Base-by-base conservation (phyloP, 352 stramenopile genomes). In the Pythium dissimile region DNA sequence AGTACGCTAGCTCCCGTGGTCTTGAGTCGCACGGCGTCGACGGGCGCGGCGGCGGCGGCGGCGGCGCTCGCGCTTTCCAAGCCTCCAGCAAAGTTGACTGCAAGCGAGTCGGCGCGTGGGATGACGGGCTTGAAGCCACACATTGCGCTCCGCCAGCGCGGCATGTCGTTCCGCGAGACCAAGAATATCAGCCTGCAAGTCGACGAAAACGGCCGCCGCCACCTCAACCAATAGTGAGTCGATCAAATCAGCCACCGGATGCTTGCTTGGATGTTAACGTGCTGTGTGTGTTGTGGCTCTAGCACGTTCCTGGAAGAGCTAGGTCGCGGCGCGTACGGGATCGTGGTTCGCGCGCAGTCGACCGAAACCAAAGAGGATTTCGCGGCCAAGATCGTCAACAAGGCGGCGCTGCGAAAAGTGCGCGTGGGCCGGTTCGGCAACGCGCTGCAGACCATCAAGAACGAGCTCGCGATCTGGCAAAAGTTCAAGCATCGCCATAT, bases 401-500 rank as follows among this genome's bases (percentile, higher is more conserved):
- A 93, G 12, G 62, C 54, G 53, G 75, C 72, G n/a, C 68, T 93
- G 21, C 85, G 86, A 26, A 76, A 80, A 23, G 62, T 89, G 35
- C 78, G 77, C 38, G 69, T 89, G 9, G 84, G 81, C 6, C 70
- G 79, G 16, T 88, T 89, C 24, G 81, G 84, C 13, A 90, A 93
- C 42, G 84, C 79, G 8, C 44, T 93, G 15, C 81, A 93, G 48
- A 80, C 60, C 9, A 71, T 89, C 18, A 95, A 98, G 72, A 93
- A 91, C 48, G 95, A 98, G 52, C 94, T 98, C 62, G 88, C 77
- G n/a, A 94, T 98, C 12, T 98, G 98, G 95, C 98, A 98, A 69
- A 93, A 93, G 37, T 85, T 99, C 49, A 88, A 89, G 39, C 96
- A 99, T 76, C 89, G 94, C 0, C 97, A 98, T 67, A 80, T 98